Conservation (phyloP, 176 grass and related monocot genomes). For the Zea mays region DNA sequence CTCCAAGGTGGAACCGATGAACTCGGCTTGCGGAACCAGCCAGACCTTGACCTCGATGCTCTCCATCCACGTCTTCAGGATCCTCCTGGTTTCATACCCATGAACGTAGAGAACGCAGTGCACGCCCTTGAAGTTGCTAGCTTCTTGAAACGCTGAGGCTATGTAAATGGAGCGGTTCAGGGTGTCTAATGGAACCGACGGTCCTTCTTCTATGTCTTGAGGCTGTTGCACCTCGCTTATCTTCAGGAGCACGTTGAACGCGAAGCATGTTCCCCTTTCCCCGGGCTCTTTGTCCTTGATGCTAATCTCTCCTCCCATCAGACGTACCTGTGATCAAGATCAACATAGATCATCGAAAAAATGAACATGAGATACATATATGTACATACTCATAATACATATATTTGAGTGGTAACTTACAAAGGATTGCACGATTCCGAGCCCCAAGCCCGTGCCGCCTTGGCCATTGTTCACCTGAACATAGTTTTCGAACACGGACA, state of each 20-base stretch:
- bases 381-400: too few species aligned
- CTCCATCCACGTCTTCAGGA: constrained; percentile 68
- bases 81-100: constrained; percentile 59
- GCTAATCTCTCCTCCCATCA: constrained; percentile 91
- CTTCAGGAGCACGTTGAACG: constrained; percentile 66
- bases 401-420: too few species aligned
- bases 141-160: constrained; percentile 28
- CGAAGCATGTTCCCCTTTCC: constrained; percentile 64
- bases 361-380: too few species aligned
- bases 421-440: constrained; percentile 86
- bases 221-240: constrained; percentile 5
- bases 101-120: constrained; percentile 62
- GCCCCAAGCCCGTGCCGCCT: constrained; percentile 67
- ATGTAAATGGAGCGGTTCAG: neutral
- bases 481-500: neutral
- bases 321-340: too few species aligned
- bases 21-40: constrained; percentile 27
- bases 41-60: constrained; percentile 59
- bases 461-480: constrained; percentile 60
- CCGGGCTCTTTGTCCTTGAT: constrained; percentile 58
- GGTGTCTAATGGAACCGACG: neutral
- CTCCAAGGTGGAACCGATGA: constrained; percentile 43
- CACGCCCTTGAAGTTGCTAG: constrained; percentile 38
- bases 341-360: too few species aligned
- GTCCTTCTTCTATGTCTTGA: constrained; percentile 36